Conservation (phyloP, 2,329 filamentous ascomycete genomes). For the Ustilaginoidea virens region DNA sequence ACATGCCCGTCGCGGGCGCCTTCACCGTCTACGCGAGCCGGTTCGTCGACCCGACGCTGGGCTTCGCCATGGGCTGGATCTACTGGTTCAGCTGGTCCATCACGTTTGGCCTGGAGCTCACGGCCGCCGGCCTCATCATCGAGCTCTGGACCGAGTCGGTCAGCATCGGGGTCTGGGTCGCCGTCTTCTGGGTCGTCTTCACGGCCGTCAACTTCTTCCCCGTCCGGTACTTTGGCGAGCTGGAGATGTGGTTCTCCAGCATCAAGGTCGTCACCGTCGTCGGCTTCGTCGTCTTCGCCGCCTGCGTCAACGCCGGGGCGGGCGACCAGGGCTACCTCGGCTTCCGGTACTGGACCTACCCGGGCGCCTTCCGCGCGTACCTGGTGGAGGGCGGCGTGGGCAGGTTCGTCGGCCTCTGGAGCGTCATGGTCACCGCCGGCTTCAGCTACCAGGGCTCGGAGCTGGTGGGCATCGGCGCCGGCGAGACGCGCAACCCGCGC, state of each 20-base stretch:
- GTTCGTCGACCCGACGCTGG: constrained; percentile 57
- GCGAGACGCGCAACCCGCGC: constrained; percentile 57
- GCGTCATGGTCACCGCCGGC: constrained; percentile 51
- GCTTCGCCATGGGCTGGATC: constrained; percentile 69
- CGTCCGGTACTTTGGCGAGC: constrained; percentile 57
- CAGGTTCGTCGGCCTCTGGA: constrained; percentile 55
- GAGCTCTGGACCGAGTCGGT: constrained; percentile 54
- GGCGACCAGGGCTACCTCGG: constrained; percentile 57
- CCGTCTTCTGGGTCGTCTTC: constrained; percentile 57
- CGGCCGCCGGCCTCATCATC: constrained; percentile 57
- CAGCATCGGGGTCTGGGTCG: constrained; percentile 57
- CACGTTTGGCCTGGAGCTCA: constrained; percentile 59
- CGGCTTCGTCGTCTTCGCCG: constrained; percentile 62
- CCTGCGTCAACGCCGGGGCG: constrained; percentile 59
- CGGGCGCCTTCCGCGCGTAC: constrained; percentile 52
- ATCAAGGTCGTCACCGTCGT: constrained; percentile 65
- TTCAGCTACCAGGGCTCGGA: constrained; percentile 62
- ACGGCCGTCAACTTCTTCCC: constrained; percentile 55
- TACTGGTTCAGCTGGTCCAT: constrained; percentile 71
- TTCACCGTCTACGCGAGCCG: constrained; percentile 65
- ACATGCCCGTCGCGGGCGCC: constrained; percentile 59
- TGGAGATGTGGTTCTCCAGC: constrained; percentile 64
- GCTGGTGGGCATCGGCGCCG: constrained; percentile 63
- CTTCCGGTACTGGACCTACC: constrained; percentile 54
- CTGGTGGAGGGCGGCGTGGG: constrained; percentile 37